Conservation (phyloP, 2,329 filamentous ascomycete species). For the Verticillium longisporum region DNA sequence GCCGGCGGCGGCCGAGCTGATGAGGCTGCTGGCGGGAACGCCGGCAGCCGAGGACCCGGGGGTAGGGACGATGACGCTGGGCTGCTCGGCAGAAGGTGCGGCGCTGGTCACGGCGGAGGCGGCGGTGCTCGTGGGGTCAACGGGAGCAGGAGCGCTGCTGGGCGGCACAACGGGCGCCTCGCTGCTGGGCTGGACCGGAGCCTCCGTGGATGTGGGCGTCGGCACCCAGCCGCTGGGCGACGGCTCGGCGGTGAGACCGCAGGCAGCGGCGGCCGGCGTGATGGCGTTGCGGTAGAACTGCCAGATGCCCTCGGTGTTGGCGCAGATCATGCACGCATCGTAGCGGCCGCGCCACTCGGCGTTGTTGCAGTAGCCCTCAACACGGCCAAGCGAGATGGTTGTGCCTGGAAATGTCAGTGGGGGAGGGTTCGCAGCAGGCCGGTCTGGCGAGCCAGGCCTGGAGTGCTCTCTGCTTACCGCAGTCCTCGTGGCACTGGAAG, state of each 20-base stretch:
- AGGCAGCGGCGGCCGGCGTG: conserved; percentile 18
- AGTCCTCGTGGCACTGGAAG: conserved; percentile 39
- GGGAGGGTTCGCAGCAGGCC: neutral
- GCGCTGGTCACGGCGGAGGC: neutral
- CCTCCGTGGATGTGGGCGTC: neutral
- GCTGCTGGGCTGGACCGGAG: neutral
- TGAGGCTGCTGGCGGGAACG: neutral
- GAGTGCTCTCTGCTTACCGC: conserved; percentile 23
- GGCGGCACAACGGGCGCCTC: neutral
- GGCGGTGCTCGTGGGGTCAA: neutral
- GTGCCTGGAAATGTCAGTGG: neutral
- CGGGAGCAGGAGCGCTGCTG: neutral
- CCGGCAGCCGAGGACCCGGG: neutral
- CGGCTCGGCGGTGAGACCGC: conserved; percentile 5
- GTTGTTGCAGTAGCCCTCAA: conserved; percentile 27
- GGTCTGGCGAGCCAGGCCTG: neutral
- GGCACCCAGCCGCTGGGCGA: conserved; percentile 6
- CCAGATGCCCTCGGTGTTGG: conserved; percentile 37
- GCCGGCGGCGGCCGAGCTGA: neutral
- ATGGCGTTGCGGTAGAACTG: conserved; percentile 31
- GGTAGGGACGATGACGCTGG: neutral
- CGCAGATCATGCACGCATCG: conserved; percentile 33
- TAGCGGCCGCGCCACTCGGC: conserved; percentile 31
- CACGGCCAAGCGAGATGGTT: conserved; percentile 26
- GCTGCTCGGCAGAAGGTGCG: neutral